Conservation (phyloP, 805 yeast species). For the Pichia membranifaciens region DNA sequence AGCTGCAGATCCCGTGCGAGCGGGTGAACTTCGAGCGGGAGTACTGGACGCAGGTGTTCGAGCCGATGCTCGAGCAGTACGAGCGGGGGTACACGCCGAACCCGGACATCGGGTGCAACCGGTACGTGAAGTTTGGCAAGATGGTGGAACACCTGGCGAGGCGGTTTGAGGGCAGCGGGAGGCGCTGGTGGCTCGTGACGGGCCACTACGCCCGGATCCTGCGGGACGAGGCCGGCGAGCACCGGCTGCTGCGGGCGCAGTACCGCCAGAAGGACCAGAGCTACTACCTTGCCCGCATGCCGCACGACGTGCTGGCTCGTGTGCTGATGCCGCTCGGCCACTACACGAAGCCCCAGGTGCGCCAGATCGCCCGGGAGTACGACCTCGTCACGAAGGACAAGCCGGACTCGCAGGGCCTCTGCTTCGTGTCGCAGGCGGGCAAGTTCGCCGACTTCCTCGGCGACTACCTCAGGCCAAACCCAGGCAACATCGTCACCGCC, state of each 20-base stretch:
- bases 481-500: slow-evolving; percentile 75
- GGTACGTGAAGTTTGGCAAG: slow-evolving; percentile 79
- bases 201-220: slow-evolving; percentile 72
- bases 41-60: slow-evolving; percentile 89
- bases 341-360: slow-evolving; percentile 64
- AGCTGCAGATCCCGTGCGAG: slow-evolving; percentile 61
- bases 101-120: slow-evolving; percentile 89
- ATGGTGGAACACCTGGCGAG: slow-evolving; percentile 48
- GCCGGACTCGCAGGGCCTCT: slow-evolving; percentile 91
- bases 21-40: slow-evolving; percentile 82
- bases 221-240: slow-evolving; percentile 29
- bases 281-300: slow-evolving; percentile 74
- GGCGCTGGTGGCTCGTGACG: slow-evolving; percentile 81
- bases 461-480: slow-evolving; percentile 65
- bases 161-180: background rate
- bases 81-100: slow-evolving; percentile 79
- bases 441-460: slow-evolving; percentile 65
- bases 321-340: slow-evolving; percentile 80
- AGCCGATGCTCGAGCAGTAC: slow-evolving; percentile 81
- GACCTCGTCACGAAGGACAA: slow-evolving; percentile 62
- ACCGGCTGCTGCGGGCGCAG: slow-evolving; percentile 51
- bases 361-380: slow-evolving; percentile 55
- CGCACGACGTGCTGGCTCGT: slow-evolving; percentile 36
- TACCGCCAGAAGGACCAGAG: slow-evolving; percentile 79
- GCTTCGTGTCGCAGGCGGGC: slow-evolving; percentile 70